phyloP scores from a whole-genome alignment of 306 rosid genomes.

The barrel medic (Medicago truncatula) region MtrunA17r5.0-ANR NC_053042.1:42075001-42075500 shows the following conservation, averaged over 20 bases:
- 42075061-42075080: slow-evolving; percentile 57
- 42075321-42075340: slow-evolving; percentile 55
- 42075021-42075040: slow-evolving; percentile 79
- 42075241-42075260: slow-evolving; percentile 78
- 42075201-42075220: slow-evolving; percentile 75
- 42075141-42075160: slow-evolving; percentile 75
- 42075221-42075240: slow-evolving; percentile 67
- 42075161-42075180: slow-evolving; percentile 69
- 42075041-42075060: slow-evolving; percentile 63
- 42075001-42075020: slow-evolving; percentile 64
- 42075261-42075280: slow-evolving; percentile 67
- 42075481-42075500: slow-evolving; percentile 71
- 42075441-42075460: slow-evolving; percentile 41
- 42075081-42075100: slow-evolving; percentile 70
- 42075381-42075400: slow-evolving; percentile 67
- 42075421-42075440: slow-evolving; percentile 44
- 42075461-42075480: slow-evolving; percentile 72
- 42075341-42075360: slow-evolving; percentile 65
- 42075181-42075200: slow-evolving; percentile 62
- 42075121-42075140: slow-evolving; percentile 73
- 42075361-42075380: slow-evolving; percentile 76
- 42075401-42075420: slow-evolving; percentile 64
- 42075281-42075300: slow-evolving; percentile 77
- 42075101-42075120: slow-evolving; percentile 72
- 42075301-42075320: slow-evolving; percentile 57